Evolutionary conservation across 257 asterid species (phyloP).

Genomic region (Solanum arcanum): DNA sequence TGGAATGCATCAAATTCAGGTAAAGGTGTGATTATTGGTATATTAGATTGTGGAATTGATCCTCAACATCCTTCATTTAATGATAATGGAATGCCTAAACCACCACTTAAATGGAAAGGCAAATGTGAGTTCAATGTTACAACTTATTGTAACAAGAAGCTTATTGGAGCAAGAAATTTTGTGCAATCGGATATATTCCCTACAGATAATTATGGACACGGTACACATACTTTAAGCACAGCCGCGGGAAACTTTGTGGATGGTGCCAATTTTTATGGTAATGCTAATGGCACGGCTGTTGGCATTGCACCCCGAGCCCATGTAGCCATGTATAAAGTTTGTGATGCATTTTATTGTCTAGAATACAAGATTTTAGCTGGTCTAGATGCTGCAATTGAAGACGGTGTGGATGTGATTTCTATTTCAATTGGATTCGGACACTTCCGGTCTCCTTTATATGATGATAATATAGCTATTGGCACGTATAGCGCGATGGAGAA

Average conservation of each 20-base stretch:
- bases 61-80: not conserved
- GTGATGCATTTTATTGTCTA: not conserved
- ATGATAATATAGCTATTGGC: not conserved
- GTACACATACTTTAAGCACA: not conserved
- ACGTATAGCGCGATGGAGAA: not conserved
- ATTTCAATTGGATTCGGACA: not conserved
- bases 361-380: not conserved
- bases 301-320: not conserved
- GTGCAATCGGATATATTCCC: not conserved
- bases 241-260: not conserved
- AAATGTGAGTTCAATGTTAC: not conserved
- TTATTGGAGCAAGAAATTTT: not conserved
- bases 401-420: slow-evolving; percentile 6
- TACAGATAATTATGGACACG: not conserved
- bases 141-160: not conserved
- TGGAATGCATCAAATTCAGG: not conserved
- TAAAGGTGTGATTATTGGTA: not conserved
- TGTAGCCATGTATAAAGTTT: not conserved
- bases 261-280: not conserved
- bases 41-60: not conserved
- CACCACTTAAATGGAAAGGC: slow-evolving; percentile 4
- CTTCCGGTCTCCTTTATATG: not conserved
- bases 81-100: not conserved
- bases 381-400: not conserved
- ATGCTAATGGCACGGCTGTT: not conserved